Conservation (phyloP, 495 filamentous ascomycete species). For the Penicillium macrosclerotiorum region DNA sequence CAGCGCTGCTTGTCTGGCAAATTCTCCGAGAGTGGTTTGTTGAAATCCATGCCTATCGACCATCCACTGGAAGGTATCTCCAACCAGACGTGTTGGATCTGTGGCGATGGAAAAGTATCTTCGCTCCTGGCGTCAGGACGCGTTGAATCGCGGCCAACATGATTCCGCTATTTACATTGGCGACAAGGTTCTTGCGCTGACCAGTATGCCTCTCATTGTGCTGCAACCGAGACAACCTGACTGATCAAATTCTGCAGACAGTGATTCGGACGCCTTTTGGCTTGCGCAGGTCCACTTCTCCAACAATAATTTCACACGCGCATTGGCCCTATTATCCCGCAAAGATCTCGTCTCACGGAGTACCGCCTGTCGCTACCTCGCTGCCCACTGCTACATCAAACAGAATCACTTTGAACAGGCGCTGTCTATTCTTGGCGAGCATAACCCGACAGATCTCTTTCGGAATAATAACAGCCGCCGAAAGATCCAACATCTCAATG, state of each 20-base stretch:
- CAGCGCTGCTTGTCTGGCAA: constrained; percentile 3
- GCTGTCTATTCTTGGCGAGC: constrained; percentile 82
- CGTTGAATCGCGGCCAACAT: constrained; percentile 88
- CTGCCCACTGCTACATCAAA: constrained; percentile 88
- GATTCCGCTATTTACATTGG: constrained; percentile 94
- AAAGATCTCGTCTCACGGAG: constrained; percentile 79
- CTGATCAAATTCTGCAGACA: constrained; percentile 59
- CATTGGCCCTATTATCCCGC: constrained; percentile 78
- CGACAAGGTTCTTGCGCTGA: constrained; percentile 93
- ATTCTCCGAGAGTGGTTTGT: constrained; percentile 8
- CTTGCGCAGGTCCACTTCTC: constrained; percentile 93
- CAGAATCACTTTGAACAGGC: constrained; percentile 88
- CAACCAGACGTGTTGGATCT: constrained; percentile 4
- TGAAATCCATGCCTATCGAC: not conserved
- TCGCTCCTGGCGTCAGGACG: constrained; percentile 89
- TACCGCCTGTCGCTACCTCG: constrained; percentile 84
- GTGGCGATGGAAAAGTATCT: constrained; percentile 82
- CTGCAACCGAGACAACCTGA: constrained; percentile 5
- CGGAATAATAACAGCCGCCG: constrained; percentile 64
- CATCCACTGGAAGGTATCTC: not conserved
- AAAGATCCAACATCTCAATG: constrained; percentile 51
- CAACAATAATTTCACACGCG: constrained; percentile 88
- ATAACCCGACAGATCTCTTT: constrained; percentile 85
- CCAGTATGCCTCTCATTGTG: constrained; percentile 53
- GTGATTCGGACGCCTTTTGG: constrained; percentile 89